Percentiles rank a stretch among this genome's conserved stretches.
Conservation (phyloP, 2,329 filamentous ascomycete genomes). For the Aureobasidium sp. region DNA sequence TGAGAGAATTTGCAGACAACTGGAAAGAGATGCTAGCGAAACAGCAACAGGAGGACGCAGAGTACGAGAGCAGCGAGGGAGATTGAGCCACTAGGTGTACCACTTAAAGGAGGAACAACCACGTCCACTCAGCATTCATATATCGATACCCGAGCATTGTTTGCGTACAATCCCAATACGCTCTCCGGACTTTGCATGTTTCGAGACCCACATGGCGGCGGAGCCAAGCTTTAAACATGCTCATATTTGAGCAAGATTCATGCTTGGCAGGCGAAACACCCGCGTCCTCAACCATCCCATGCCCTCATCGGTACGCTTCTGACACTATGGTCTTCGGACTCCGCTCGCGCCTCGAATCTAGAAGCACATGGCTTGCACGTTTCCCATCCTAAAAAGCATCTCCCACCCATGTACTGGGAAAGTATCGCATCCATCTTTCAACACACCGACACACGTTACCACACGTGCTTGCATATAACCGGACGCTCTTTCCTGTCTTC, state of each 20-base stretch:
- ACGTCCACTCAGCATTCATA: neutral
- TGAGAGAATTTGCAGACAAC: conserved; percentile 57
- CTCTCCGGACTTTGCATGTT: conserved; percentile 3
- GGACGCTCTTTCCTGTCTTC: neutral
- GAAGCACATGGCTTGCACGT: conserved; percentile 6
- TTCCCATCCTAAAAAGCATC: neutral
- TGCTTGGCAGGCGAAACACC: conserved; percentile 10
- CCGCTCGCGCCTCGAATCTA: neutral
- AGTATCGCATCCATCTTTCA: neutral
- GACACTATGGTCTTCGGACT: neutral
- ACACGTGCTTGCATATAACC: neutral
- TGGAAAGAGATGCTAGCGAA: conserved; percentile 41
- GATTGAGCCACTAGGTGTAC: conserved; percentile 13
- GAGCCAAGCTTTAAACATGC: conserved; percentile 7
- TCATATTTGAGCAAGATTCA: conserved; percentile 9
- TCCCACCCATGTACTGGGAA: neutral
- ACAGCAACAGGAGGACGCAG: conserved; percentile 30
- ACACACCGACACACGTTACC: neutral
- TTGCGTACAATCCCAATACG: neutral
- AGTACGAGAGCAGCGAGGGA: conserved; percentile 26
- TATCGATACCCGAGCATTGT: neutral
- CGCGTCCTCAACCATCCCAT: neutral
- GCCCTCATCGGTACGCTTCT: neutral
- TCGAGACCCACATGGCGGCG: conserved; percentile 8
- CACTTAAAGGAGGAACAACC: neutral